Evolutionary conservation across 345 rosid species (phyloP).

Genomic region (Erodium maritimum): DNA sequence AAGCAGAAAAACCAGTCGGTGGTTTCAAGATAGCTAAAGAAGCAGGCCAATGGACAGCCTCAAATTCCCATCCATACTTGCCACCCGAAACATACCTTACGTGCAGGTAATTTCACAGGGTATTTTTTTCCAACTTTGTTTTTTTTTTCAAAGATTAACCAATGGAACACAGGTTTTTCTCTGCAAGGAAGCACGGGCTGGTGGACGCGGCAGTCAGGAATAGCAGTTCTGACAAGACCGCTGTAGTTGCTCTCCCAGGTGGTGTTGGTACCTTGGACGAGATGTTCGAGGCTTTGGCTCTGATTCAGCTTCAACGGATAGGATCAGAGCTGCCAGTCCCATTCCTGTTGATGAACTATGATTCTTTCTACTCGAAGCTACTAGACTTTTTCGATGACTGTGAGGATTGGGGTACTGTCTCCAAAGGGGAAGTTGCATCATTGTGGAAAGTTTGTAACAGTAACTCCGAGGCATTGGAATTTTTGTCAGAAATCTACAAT

Average conservation of each 20-base stretch:
- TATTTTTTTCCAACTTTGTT: too few species aligned
- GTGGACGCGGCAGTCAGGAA: slow-evolving; percentile 71
- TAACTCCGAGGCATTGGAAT: slow-evolving; percentile 61
- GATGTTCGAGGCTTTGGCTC: slow-evolving; percentile 69
- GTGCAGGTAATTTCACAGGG: slow-evolving; percentile 48
- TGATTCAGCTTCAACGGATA: slow-evolving; percentile 73
- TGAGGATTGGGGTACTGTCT: slow-evolving; percentile 63
- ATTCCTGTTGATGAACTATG: slow-evolving; percentile 75
- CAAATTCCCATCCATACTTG: slow-evolving; percentile 72
- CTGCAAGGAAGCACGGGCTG: slow-evolving; percentile 86
- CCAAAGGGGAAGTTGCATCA: slow-evolving; percentile 59
- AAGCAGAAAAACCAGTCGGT: slow-evolving; percentile 66
- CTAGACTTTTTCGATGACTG: slow-evolving; percentile 67
- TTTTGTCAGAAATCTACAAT: slow-evolving; percentile 53
- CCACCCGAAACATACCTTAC: slow-evolving; percentile 65
- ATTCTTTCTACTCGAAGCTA: slow-evolving; percentile 62
- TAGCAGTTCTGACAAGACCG: slow-evolving; percentile 45
- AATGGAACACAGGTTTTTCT: slow-evolving; percentile 55
- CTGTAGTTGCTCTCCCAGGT: slow-evolving; percentile 76
- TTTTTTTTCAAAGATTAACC: not conserved
- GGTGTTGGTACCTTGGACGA: slow-evolving; percentile 90
- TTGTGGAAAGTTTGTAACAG: slow-evolving; percentile 69
- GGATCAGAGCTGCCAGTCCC: slow-evolving; percentile 74
- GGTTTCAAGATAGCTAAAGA: slow-evolving; percentile 82
- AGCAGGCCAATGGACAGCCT: slow-evolving; percentile 87